Base-by-base conservation (phyloP, 2,329 filamentous ascomycete species). In the Ascochyta fabae region DNA sequence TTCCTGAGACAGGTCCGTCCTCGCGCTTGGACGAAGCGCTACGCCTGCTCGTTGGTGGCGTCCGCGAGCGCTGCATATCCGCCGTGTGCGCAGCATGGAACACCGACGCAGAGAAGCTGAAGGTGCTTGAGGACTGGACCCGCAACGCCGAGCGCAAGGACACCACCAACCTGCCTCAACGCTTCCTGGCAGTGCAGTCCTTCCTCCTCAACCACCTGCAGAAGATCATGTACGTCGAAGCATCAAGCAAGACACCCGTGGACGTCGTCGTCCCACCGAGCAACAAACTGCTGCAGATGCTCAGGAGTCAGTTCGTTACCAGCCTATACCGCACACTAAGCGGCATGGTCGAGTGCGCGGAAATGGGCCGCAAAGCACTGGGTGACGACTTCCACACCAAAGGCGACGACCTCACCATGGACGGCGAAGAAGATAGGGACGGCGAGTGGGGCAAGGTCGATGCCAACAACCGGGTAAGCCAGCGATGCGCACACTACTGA, bases 321-420 rank as follows among this genome's bases (percentile, higher is more conserved):
- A 96, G 93, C 54, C 79, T 99, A 39, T 98, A 98, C 77, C 96
- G 96, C 74, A 92, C 92, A 6, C 79, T 99, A 34, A 96, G 91
- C 67, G 95, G 94, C 22, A 94, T 99, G 87, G 92, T 99, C 1
- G 95, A 98, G 77, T 98, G 96, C 75, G 94, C 95, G 3, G 92
- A 98, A 77, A 86, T 87, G 53, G 84, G 88, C 3, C 75, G 87
- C 13, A 85, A 87, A 64, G 86, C 86, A 64, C 79, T 85, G 0
- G 86, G 88, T 41, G 78, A 79, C 22, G 79, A 80, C 8, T 80
- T 81, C 53, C 80, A 83, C 53, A 80, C 81, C 69, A 81, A 83
- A 52, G 75, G 83, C 31, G 80, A 84, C 59, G 76, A 79, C 50
- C 72, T 83, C 2, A 78, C 76, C 0, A 65, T 79, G 8, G 65